phyloP scores from a whole-genome alignment of 2,329 filamentous ascomycete species.

The Phialophora verrucosa region DNA sequence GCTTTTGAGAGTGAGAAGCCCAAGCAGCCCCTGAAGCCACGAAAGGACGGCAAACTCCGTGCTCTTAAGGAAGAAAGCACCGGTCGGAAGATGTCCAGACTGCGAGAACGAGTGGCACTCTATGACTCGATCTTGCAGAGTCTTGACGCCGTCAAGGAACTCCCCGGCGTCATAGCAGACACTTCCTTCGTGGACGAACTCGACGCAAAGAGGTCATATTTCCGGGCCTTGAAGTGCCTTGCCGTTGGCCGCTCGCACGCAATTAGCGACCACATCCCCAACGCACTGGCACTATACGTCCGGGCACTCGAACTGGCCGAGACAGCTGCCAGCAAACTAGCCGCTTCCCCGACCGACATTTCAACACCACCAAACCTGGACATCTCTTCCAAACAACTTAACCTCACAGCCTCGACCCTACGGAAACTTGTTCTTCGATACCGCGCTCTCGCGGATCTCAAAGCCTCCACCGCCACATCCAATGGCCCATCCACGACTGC shows the following conservation, averaged over 20 bases:
- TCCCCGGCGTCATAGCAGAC: conserved; percentile 89
- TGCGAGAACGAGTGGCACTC: conserved; percentile 85
- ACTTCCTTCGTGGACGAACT: conserved; percentile 75
- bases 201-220: conserved; percentile 80
- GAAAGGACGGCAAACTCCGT: conserved; percentile 56
- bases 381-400: conserved; percentile 64
- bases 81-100: conserved; percentile 75
- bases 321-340: conserved; percentile 56
- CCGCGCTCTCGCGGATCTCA: conserved; percentile 83
- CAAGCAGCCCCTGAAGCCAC: conserved; percentile 60
- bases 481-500: conserved; percentile 41
- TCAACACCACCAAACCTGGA: conserved; percentile 67
- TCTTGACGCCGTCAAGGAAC: conserved; percentile 84
- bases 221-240: conserved; percentile 85
- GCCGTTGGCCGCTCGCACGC: conserved; percentile 85
- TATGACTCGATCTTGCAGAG: conserved; percentile 93
- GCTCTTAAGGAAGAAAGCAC: conserved; percentile 67
- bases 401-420: conserved; percentile 67
- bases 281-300: conserved; percentile 83
- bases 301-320: conserved; percentile 70
- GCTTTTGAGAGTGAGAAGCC: conserved; percentile 54
- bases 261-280: conserved; percentile 71
- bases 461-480: conserved; percentile 47
- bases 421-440: conserved; percentile 76
- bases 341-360: conserved; percentile 45